Evolutionary conservation across 768 basidiomycete genomes (phyloP), one percentile per base, ranked within the genome.

Genomic region (Lactifluus piperatus): DNA sequence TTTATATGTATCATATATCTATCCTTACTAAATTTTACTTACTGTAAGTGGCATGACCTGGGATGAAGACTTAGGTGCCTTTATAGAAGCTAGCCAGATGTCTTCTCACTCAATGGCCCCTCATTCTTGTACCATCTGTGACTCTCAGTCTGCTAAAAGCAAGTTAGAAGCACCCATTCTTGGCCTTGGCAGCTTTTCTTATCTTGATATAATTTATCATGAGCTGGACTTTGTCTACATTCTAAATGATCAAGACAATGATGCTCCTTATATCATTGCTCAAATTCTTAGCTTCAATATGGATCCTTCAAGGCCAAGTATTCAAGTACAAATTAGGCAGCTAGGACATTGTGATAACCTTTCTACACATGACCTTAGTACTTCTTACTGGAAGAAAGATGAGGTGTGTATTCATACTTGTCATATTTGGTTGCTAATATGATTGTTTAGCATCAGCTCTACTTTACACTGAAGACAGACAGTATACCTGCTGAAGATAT

Each of bases 181-280:
- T 67, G 68, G 4, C 0, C 60, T 66, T 36, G 70, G 70, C 44
- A 77, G 76, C 5, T 71, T 77, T 27, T 65, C 75, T 2, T 71
- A 76, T 14, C 66, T 73, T 43, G 79, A 79, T 3, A 67, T 73
- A 10, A 62, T 66, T 0, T 89, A 82, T 66, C 88, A 88, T 64
- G 54, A 72, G 9, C 51, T 76, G 46, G 88, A 88, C 61, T 87
- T 81, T 60, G 76, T 86, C 10, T 88, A 86, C 65, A 53, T 86
- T 39, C 3, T 34, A 29, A 71, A 71, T 16, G 60, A 69, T 36
- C 56, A 65, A 14, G 63, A 64, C 11, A 63, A 71, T 11, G 56
- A 67, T 16, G 65, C 67, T 9, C 65, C 78, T 0, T 74, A 84
- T 44, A 67, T 73, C 5, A 80, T 89, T 53, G 85, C 76, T 0